Evolutionary conservation across 177 flowering plant genomes (phyloP).

Genomic region (Tripterygium wilfordii): DNA sequence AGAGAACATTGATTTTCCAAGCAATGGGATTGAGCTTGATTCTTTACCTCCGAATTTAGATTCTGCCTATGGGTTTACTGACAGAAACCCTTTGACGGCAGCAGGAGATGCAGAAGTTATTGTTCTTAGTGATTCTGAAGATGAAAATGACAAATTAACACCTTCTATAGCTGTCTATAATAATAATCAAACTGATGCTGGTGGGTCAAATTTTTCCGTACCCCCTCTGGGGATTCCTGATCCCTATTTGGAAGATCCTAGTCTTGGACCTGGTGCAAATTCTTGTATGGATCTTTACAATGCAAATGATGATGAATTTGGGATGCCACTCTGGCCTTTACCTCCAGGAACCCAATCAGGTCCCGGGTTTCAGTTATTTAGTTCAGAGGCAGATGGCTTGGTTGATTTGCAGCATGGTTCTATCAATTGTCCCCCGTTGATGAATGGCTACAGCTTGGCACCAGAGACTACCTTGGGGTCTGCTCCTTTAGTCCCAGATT

Average conservation of each 20-base stretch:
- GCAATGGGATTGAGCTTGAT: slow-evolving; percentile 48
- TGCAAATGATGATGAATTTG: slow-evolving; percentile 40
- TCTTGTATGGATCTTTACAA: slow-evolving; percentile 36
- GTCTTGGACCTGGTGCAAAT: slow-evolving; percentile 19
- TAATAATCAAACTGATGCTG: neutral
- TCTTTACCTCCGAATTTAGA: slow-evolving; percentile 36
- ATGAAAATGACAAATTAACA: slow-evolving; percentile 41
- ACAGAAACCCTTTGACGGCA: slow-evolving; percentile 25
- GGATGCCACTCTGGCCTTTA: slow-evolving; percentile 43
- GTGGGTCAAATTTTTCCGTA: slow-evolving; percentile 1
- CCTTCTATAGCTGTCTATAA: slow-evolving; percentile 25
- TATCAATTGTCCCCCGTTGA: slow-evolving; percentile 24
- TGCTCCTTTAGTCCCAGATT: slow-evolving; percentile 27
- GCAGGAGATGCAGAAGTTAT: slow-evolving; percentile 49
- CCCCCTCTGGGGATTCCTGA: slow-evolving; percentile 33
- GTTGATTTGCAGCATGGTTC: slow-evolving; percentile 34
- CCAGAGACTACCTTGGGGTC: slow-evolving; percentile 28
- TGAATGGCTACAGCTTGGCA: slow-evolving; percentile 42
- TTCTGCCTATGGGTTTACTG: slow-evolving; percentile 17
- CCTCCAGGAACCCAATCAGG: slow-evolving; percentile 38
- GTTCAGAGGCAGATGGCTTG: slow-evolving; percentile 45
- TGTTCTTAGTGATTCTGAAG: slow-evolving; percentile 86
- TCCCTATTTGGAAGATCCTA: slow-evolving; percentile 34
- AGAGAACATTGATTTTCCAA: slow-evolving; percentile 40
- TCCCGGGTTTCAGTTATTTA: slow-evolving; percentile 53